Evolutionary conservation across 139 green algal species (phyloP).

Genomic region (Helicosporidium sp.): DNA sequence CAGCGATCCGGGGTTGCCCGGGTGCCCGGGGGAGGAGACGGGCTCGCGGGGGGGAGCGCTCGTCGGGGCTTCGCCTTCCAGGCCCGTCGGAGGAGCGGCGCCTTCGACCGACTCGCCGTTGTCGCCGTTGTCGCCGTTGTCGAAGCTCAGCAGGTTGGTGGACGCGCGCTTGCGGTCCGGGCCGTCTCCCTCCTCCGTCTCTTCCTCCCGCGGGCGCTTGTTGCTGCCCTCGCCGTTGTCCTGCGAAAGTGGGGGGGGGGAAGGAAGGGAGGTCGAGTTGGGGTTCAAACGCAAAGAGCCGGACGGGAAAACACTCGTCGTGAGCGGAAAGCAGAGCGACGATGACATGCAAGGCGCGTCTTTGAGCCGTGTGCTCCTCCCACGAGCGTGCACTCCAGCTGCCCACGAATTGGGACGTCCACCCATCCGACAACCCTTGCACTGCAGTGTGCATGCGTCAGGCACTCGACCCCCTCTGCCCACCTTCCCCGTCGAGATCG

Average conservation of each 20-base stretch:
- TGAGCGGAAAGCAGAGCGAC: too few relatives aligned
- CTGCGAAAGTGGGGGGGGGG: neutral
- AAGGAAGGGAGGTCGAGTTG: neutral
- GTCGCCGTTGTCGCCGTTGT: neutral
- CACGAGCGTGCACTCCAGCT: too few relatives aligned
- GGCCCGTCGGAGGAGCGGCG: neutral
- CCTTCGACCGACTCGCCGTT: too few relatives aligned
- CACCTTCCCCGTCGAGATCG: too few relatives aligned
- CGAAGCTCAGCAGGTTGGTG: neutral
- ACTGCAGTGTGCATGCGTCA: too few relatives aligned
- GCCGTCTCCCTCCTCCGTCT: conserved; percentile 4
- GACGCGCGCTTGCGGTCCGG: conserved; percentile 19
- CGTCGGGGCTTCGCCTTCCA: neutral
- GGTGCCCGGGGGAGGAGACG: neutral
- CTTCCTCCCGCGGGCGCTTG: conserved; percentile 14
- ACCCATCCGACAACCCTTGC: too few relatives aligned
- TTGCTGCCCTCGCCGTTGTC: conserved; percentile 6
- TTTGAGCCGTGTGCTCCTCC: too few relatives aligned
- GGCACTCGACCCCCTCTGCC: too few relatives aligned
- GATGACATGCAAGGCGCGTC: too few relatives aligned
- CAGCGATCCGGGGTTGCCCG: neutral
- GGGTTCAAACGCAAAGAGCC: too few relatives aligned
- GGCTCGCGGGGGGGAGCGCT: neutral
- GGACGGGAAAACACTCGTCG: conserved; percentile 6
- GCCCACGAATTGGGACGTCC: too few relatives aligned